phyloP scores from a whole-genome alignment of 1,284 basidiomycete genomes.

The Marasmius tenuissimus region DNA sequence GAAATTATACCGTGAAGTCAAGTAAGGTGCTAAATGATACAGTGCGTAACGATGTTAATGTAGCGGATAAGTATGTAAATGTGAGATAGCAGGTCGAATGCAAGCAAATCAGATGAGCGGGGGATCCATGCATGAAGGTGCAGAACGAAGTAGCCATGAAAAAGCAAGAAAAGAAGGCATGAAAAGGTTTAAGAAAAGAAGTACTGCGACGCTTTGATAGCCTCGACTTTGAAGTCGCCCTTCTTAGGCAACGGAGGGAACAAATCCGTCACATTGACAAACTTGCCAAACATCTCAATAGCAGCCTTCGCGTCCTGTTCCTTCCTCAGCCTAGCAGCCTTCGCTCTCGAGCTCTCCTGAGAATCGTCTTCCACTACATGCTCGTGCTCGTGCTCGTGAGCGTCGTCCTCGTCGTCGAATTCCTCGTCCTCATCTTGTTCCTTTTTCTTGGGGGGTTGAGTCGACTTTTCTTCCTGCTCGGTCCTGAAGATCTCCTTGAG shows the following conservation, averaged over 20 bases:
- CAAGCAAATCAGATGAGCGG: not conserved
- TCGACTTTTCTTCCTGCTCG: conserved; percentile 14
- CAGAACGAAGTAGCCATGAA: not conserved
- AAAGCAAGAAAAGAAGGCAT: not conserved
- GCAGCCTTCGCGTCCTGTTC: conserved; percentile 19
- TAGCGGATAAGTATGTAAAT: no score
- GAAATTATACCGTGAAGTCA: not conserved
- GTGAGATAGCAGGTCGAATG: no score
- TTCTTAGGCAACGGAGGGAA: conserved; percentile 85
- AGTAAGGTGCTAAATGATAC: not conserved
- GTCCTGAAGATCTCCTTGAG: conserved; percentile 22
- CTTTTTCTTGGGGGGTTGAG: not conserved
- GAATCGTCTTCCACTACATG: conserved; percentile 14
- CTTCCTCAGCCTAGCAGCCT: conserved; percentile 21
- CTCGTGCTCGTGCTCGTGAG: conserved; percentile 11
- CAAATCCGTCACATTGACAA: conserved; percentile 76
- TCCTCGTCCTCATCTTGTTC: conserved; percentile 7
- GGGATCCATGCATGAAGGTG: not conserved
- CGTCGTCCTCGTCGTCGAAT: conserved; percentile 12
- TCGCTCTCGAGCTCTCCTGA: conserved; percentile 18
- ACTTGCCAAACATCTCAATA: conserved; percentile 51
- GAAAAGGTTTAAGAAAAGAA: conserved; percentile 76
- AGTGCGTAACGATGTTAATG: not conserved
- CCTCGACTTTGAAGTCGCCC: conserved; percentile 86
- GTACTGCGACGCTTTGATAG: conserved; percentile 82